Percentiles rank a stretch among this genome's conserved stretches.
These are phyloP conservation scores for Gigaspora rosea DNA, from an alignment of 192 early-diverging fungal genomes.

Conservation along the genomic window DNA sequence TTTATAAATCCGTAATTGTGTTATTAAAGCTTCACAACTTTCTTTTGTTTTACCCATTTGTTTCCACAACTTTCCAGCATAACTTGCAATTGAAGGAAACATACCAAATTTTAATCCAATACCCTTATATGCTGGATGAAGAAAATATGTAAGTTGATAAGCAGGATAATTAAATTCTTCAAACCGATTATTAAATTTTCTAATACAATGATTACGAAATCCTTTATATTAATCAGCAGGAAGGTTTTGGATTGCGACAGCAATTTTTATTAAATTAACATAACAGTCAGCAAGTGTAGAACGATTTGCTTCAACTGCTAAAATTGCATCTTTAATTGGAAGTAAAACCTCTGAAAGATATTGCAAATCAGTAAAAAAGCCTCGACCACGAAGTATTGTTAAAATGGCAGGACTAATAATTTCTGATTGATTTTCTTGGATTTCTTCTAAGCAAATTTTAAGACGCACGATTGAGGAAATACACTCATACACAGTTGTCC, in stretches of 20 bases:
- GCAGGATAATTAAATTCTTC: neutral
- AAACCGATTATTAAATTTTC: neutral
- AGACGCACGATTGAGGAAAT: neutral
- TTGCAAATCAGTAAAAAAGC: neutral
- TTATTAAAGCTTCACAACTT: neutral
- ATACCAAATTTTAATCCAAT: neutral
- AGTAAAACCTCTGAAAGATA: too few relatives aligned
- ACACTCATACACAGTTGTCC: neutral
- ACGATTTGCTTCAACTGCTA: neutral
- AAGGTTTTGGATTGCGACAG: neutral
- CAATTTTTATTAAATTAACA: slow-evolving; percentile 3
- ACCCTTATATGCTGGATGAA: neutral
- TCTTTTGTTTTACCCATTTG: neutral
- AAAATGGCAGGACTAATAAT: neutral
- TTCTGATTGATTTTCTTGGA: neutral
- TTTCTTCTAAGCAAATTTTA: neutral
- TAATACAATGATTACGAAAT: slow-evolving; percentile 7
- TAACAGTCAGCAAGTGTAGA: neutral
- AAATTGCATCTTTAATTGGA: neutral
- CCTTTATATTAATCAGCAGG: slow-evolving; percentile 6
- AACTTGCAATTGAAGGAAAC: neutral
- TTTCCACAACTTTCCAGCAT: neutral
- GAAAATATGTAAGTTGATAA: slow-evolving; percentile 3
- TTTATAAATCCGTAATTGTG: neutral
- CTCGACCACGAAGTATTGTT: neutral